Conservation (phyloP, 495 filamentous ascomycete genomes). For the Aspergillus bertholletiae region DNA sequence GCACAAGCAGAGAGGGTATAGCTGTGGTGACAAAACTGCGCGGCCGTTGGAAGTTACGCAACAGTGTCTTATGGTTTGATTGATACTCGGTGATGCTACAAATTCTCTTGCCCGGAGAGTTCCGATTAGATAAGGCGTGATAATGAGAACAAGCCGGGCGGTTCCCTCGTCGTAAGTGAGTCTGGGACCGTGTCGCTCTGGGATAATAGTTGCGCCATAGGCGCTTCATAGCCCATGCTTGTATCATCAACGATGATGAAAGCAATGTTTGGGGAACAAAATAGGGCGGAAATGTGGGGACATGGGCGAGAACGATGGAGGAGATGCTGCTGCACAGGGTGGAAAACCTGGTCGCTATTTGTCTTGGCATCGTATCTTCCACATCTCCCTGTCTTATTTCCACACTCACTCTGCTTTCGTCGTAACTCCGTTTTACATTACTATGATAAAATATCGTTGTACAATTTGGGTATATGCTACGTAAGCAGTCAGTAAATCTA, state of each 20-base stretch:
- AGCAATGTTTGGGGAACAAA: too few species aligned
- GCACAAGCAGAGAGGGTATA: conserved; percentile 54
- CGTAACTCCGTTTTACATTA: too few species aligned
- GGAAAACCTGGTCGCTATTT: too few species aligned
- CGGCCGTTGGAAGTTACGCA: background rate
- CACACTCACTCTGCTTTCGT: too few species aligned
- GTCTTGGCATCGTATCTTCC: too few species aligned
- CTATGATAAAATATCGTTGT: too few species aligned
- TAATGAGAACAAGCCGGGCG: background rate
- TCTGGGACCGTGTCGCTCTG: background rate
- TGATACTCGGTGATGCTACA: background rate
- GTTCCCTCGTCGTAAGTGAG: background rate
- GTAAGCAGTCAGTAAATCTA: too few species aligned
- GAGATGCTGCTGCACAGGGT: too few species aligned
- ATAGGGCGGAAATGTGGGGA: too few species aligned
- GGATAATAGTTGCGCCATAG: background rate
- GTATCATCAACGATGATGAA: conserved; percentile 1
- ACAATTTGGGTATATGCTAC: too few species aligned
- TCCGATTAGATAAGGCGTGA: background rate
- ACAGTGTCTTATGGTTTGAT: background rate
- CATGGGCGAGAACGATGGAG: too few species aligned
- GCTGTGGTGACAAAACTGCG: conserved; percentile 16
- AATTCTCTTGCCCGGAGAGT: background rate
- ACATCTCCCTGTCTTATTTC: too few species aligned
- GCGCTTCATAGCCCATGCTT: conserved; percentile 10